A percentile compares a stretch with the other conserved stretches of the same genome.
phyloP scores from a whole-genome alignment of 2,329 filamentous ascomycete genomes.

The Biscogniauxia mediterranea region DNA sequence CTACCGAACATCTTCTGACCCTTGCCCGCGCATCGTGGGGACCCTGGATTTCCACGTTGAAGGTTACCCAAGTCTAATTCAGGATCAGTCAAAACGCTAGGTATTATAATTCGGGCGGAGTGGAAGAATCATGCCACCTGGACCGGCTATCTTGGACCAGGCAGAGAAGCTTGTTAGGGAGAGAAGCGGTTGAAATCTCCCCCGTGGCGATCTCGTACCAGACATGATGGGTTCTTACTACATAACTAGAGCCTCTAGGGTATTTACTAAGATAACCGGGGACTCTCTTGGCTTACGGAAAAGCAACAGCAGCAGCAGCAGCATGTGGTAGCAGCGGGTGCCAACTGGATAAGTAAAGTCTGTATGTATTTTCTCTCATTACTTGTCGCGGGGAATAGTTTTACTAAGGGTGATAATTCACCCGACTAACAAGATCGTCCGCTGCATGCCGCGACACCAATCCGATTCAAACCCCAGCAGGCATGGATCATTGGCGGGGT shows the following conservation, averaged over 20 bases:
- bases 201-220: neutral
- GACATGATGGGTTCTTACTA: neutral
- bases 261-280: neutral
- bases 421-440: conserved; percentile 22
- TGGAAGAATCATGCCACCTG: neutral
- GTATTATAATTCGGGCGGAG: neutral
- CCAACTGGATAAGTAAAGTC: neutral
- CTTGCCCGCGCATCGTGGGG: neutral
- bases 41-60: neutral
- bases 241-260: neutral
- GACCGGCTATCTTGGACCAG: neutral
- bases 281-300: neutral
- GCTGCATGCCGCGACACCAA: conserved; percentile 23
- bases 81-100: neutral
- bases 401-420: conserved; percentile 28
- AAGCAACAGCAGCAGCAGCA: neutral
- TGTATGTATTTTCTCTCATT: no score
- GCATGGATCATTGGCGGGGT: conserved; percentile 26
- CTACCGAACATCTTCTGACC: neutral
- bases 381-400: neutral
- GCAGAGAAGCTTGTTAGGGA: neutral
- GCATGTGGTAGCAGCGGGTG: neutral
- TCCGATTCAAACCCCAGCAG: conserved; percentile 25
- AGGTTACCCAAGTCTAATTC: neutral
- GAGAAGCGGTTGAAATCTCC: neutral